phyloP scores from a whole-genome alignment of 176 grass and related monocot species.

The Triticum aestivum region IWGSC_CS_RefSeq_v2.1 NC_057801.1:422842056-422842555 shows the following conservation, averaged over 20 bases:
- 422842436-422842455: not conserved
- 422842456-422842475: not conserved
- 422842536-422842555: no score
- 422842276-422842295: constrained; percentile 6
- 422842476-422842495: not conserved
- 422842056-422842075: constrained; percentile 97
- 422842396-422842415: not conserved
- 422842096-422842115: constrained; percentile 72
- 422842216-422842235: not conserved
- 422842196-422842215: constrained; percentile 14
- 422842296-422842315: not conserved
- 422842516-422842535: no score
- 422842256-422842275: not conserved
- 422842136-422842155: constrained; percentile 83
- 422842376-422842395: constrained; percentile 2
- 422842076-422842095: constrained; percentile 85
- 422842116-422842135: constrained; percentile 97
- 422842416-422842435: not conserved
- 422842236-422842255: not conserved
- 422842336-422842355: not conserved
- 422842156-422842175: constrained; percentile 65
- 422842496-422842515: not conserved
- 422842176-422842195: constrained; percentile 33
- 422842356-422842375: not conserved
- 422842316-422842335: not conserved